These are phyloP conservation scores for Chaetomium olivaceum DNA, from an alignment of 2,329 filamentous ascomycete genomes.

Conservation along the genomic window DNA sequence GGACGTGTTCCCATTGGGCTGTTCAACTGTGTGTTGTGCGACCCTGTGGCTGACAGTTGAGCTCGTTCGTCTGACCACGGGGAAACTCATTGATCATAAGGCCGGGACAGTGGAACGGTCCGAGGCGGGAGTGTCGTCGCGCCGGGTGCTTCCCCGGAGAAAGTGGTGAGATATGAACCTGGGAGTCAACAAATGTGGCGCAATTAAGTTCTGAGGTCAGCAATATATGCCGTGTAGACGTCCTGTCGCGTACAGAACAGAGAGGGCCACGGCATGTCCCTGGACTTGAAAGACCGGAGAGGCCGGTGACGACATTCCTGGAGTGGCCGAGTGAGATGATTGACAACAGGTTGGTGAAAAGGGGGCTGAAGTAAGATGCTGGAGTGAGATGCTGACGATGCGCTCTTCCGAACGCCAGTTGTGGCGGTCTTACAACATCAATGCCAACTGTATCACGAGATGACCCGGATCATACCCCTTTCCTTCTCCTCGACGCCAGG, in stretches of 20 bases:
- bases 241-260: neutral
- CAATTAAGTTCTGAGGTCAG: constrained; percentile 14
- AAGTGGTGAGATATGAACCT: neutral
- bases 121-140: constrained; percentile 14
- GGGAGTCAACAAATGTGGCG: neutral
- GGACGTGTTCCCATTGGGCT: constrained; percentile 17
- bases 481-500: neutral
- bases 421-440: neutral
- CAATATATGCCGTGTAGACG: constrained; percentile 6
- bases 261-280: neutral
- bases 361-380: neutral
- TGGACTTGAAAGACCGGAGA: neutral
- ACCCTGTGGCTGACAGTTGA: constrained; percentile 1
- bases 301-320: neutral
- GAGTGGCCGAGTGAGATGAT: neutral
- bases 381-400: neutral
- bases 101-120: constrained; percentile 20
- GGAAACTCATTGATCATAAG: constrained; percentile 12
- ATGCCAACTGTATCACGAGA: neutral
- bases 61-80: constrained; percentile 18
- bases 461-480: neutral
- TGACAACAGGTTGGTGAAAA: neutral
- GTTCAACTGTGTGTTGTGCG: neutral
- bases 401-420: neutral
- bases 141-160: constrained; percentile 11